Evolutionary conservation across 2,329 filamentous ascomycete genomes (phyloP), one percentile per base, ranked within the genome.

Genomic region (Aspergillus neoniger): DNA sequence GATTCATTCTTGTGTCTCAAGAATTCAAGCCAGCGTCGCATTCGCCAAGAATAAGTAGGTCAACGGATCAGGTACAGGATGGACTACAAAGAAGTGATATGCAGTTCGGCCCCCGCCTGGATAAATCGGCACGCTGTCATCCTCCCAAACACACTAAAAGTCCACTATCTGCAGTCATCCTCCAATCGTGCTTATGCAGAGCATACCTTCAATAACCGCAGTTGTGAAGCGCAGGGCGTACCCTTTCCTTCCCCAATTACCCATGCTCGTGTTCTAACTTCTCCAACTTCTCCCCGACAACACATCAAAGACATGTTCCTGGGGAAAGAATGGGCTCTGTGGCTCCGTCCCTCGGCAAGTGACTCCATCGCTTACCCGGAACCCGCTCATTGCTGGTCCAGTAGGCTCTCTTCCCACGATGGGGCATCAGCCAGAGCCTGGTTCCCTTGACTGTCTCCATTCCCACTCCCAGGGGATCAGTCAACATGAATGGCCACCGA

Each of bases 101-200:
- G 47, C 47, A 50, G 15, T 17, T 28, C 39, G 43, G 38, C 62
- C 58, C 62, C 57, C 61, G 59, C 57, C 57, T 70, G 67, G 67
- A 68, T 70, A 69, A 69, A 43, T 62, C 68, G 68, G 68, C 68
- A 70, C 63, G 55, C n/a, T 41, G 58, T 28, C 43, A 19, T 50
- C 30, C 38, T 32, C 54, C 50, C 41, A 44, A 44, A 57, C 56
- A 56, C 39, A 15, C 30, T 44, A 23, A 41, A 32, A 5, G 41
- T 19, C 25, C 32, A 10, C 23, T n/a, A 21, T 21, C 10, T 23
- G 17, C 32, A 36, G 32, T 28, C 44, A 30, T 23, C 17, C 6
- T 60, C 30, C 38, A n/a, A 30, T 44, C 39, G 39, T 47, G 53
- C 53, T 55, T 30, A 55, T 55, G 53, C 53, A 55, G n/a, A 14